A percentile compares a stretch with the other conserved stretches of the same genome.
phyloP scores from a whole-genome alignment of 306 rosid species.

The Lathyrus tuberosus region DNA sequence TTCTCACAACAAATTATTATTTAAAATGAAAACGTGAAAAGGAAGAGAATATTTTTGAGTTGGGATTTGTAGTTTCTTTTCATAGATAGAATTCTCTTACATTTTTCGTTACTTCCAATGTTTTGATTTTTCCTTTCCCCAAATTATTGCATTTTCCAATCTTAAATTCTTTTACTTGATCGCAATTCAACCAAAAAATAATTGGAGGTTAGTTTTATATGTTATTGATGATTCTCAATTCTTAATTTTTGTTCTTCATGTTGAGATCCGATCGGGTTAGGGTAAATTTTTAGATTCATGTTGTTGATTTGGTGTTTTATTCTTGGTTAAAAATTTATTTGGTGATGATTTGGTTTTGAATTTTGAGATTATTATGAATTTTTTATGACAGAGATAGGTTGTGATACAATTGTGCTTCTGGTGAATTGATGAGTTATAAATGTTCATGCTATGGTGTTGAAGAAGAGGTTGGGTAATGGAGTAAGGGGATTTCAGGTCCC shows the following conservation, averaged over 20 bases:
- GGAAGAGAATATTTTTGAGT: not conserved
- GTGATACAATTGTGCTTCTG: conserved; percentile 39
- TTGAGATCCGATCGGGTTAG: conserved; percentile 50
- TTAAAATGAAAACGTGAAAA: conserved; percentile 1
- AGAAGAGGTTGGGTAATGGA: conserved; percentile 69
- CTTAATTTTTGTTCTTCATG: conserved; percentile 32
- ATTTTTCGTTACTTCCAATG: conserved; percentile 25
- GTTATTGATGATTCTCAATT: conserved; percentile 27
- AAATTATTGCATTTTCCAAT: conserved; percentile 18
- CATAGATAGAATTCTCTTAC: conserved; percentile 35
- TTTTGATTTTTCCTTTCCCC: conserved; percentile 4
- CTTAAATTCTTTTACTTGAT: conserved; percentile 41
- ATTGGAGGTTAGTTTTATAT: conserved; percentile 9
- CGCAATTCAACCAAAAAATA: conserved; percentile 11
- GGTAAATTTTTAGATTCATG: not conserved
- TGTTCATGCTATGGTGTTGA: conserved; percentile 82
- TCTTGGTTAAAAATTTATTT: too few relatives aligned
- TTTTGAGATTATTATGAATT: conserved; percentile 25
- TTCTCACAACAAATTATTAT: not conserved
- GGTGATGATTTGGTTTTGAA: not conserved
- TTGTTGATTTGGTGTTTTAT: not conserved
- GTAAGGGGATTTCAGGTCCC: conserved; percentile 69
- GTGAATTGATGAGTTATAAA: conserved; percentile 57
- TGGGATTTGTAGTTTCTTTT: conserved; percentile 34
- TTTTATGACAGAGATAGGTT: conserved; percentile 54